phyloP scores from a whole-genome alignment of 2,329 filamentous ascomycete genomes.

The Clarireedia hainanense region DNA sequence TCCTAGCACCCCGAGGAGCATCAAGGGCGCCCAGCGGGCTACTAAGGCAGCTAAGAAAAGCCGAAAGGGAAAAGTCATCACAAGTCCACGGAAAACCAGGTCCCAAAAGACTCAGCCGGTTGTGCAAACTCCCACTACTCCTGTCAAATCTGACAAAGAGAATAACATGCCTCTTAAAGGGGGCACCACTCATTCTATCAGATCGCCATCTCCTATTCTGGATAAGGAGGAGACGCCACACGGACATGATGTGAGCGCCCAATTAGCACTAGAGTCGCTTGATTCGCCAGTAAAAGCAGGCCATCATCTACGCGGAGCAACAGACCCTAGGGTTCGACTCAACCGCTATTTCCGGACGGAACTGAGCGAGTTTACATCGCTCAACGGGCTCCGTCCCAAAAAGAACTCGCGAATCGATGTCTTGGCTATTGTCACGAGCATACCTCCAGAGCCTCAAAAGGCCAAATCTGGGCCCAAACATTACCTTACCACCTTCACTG shows the following conservation, averaged over 20 bases:
- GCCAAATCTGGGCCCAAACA: slow-evolving; percentile 51
- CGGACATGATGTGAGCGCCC: slow-evolving; percentile 27
- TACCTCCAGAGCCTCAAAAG: slow-evolving; percentile 42
- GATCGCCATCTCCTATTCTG: slow-evolving; percentile 16
- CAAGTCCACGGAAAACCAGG: slow-evolving; percentile 6
- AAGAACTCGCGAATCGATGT: slow-evolving; percentile 44
- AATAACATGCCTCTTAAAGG: not conserved
- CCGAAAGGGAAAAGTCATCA: not conserved
- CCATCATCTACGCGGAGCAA: slow-evolving; percentile 16
- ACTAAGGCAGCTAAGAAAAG: not conserved
- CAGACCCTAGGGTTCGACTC: slow-evolving; percentile 22
- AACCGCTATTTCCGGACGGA: slow-evolving; percentile 28
- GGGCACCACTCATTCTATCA: not conserved
- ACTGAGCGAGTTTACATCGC: slow-evolving; percentile 44
- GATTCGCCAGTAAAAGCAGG: slow-evolving; percentile 19
- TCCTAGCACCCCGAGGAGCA: not conserved
- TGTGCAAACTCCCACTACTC: slow-evolving; percentile 1
- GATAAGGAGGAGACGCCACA: slow-evolving; percentile 17
- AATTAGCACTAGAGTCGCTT: slow-evolving; percentile 23
- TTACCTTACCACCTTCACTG: slow-evolving; percentile 49
- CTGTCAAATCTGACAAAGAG: slow-evolving; percentile 1
- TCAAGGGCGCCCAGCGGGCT: not conserved
- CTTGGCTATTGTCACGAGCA: slow-evolving; percentile 45
- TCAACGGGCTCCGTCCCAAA: slow-evolving; percentile 44
- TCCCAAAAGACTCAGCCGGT: not conserved